Evolutionary conservation across 1,139 yeast genomes (phyloP).

Genomic region (Saccharomyces uvarum): DNA sequence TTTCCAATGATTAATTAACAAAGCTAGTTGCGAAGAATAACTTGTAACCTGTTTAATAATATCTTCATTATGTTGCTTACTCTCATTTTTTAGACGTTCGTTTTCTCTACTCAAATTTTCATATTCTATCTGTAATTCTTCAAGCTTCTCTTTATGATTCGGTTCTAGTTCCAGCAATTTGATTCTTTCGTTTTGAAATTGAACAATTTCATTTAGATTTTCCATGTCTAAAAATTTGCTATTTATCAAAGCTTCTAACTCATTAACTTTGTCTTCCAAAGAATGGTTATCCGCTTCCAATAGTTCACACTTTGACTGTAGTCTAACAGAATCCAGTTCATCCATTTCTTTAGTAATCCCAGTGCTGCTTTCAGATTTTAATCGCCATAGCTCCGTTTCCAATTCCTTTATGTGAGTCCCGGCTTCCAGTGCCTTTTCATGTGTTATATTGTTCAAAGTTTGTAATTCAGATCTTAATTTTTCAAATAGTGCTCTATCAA

Average conservation of each 20-base stretch:
- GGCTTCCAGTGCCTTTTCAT: constrained; percentile 47
- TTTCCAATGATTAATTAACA: constrained; percentile 17
- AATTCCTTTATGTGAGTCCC: constrained; percentile 43
- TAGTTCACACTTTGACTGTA: constrained; percentile 41
- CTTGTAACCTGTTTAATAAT: constrained; percentile 13
- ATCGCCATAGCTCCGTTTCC: constrained; percentile 38
- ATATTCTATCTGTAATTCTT: constrained; percentile 42
- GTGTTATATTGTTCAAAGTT: constrained; percentile 41
- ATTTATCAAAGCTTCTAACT: constrained; percentile 50
- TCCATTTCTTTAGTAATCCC: neutral
- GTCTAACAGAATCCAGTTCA: constrained; percentile 30
- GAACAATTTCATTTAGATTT: constrained; percentile 47
- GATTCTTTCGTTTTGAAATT: constrained; percentile 46
- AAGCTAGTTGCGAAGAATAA: constrained; percentile 19
- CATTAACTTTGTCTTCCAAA: constrained; percentile 37
- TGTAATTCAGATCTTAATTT: constrained; percentile 40
- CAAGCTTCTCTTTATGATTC: constrained; percentile 40
- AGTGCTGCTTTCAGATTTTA: constrained; percentile 15
- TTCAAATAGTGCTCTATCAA: constrained; percentile 23
- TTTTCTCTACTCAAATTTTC: constrained; percentile 42
- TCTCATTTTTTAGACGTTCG: constrained; percentile 33
- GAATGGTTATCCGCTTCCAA: constrained; percentile 42
- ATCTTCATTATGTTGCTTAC: constrained; percentile 12
- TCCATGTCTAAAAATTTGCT: constrained; percentile 49
- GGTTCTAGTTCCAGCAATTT: constrained; percentile 41